Evolutionary conservation across 106 monocot species (phyloP).

Genomic region (Dendrobium officinale): DNA sequence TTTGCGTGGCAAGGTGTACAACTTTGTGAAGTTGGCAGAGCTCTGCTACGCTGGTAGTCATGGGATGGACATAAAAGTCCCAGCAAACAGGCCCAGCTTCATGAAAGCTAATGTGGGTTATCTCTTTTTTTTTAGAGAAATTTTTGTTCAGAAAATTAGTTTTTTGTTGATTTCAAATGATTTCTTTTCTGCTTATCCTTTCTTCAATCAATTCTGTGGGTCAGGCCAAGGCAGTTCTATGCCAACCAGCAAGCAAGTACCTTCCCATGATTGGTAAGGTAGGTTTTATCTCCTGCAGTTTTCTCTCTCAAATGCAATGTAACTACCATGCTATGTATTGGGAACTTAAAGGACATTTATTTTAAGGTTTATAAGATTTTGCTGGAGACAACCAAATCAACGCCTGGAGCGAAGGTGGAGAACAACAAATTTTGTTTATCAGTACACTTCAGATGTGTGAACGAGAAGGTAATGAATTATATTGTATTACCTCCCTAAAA

Average conservation of each 20-base stretch:
- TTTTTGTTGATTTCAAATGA: too few relatives aligned
- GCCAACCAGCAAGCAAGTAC: slow-evolving; percentile 68
- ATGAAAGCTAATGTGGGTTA: slow-evolving; percentile 34
- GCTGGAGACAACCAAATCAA: slow-evolving; percentile 41
- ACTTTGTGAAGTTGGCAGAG: slow-evolving; percentile 63
- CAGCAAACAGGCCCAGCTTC: slow-evolving; percentile 30
- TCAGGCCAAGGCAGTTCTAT: slow-evolving; percentile 45
- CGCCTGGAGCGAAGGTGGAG: slow-evolving; percentile 58
- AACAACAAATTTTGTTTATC: slow-evolving; percentile 79
- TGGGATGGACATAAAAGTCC: slow-evolving; percentile 91
- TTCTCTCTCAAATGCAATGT: neutral
- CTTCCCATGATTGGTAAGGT: slow-evolving; percentile 70
- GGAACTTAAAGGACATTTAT: neutral
- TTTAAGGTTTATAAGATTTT: slow-evolving; percentile 43
- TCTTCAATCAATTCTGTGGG: slow-evolving; percentile 13
- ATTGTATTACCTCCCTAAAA: neutral
- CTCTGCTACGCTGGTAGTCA: slow-evolving; percentile 84
- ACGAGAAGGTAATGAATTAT: slow-evolving; percentile 42
- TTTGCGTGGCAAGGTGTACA: slow-evolving; percentile 34
- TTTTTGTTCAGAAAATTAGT: neutral
- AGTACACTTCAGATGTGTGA: slow-evolving; percentile 65
- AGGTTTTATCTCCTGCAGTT: neutral
- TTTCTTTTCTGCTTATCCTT: neutral
- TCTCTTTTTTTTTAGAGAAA: neutral
- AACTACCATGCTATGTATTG: neutral